Evolutionary conservation across 2,329 filamentous ascomycete genomes (phyloP).

Genomic region (Chrysoporthe cubensis): DNA sequence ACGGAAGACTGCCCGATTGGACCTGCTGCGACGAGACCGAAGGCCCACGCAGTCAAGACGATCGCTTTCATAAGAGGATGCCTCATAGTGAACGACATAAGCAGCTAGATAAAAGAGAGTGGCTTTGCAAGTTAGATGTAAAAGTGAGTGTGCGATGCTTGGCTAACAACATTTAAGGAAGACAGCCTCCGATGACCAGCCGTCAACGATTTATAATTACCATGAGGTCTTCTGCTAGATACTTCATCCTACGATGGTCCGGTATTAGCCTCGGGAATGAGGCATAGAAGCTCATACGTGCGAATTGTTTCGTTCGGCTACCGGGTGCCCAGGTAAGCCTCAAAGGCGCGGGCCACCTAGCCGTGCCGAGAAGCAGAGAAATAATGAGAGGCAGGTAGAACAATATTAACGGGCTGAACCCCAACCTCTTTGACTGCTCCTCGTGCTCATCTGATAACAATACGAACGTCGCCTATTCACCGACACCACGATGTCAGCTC

Average conservation of each 20-base stretch:
- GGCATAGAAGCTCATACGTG: not conserved
- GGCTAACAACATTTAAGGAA: not conserved
- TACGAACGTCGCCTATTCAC: not conserved
- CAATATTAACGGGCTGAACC: not conserved
- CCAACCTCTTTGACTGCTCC: not conserved
- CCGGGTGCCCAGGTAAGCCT: not conserved
- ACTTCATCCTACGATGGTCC: not conserved
- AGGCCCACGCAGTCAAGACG: not conserved
- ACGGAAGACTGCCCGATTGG: not conserved
- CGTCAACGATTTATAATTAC: not conserved
- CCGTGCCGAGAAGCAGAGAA: not conserved
- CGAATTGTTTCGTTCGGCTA: not conserved
- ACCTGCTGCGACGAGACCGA: not conserved
- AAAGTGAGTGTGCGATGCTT: not conserved
- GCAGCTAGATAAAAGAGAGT: not conserved
- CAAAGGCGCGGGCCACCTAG: constrained; percentile 1
- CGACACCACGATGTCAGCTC: not conserved
- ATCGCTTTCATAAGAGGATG: not conserved
- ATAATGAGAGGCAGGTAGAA: not conserved
- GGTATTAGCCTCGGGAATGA: not conserved
- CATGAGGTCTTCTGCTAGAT: not conserved
- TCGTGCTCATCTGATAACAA: not conserved
- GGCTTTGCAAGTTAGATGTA: not conserved
- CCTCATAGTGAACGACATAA: not conserved
- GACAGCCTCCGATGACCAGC: not conserved